A percentile compares a stretch with the other conserved stretches of the same genome.
Conservation (phyloP, 2,329 filamentous ascomycete genomes). For the Pyrenochaeta sp. region DNA sequence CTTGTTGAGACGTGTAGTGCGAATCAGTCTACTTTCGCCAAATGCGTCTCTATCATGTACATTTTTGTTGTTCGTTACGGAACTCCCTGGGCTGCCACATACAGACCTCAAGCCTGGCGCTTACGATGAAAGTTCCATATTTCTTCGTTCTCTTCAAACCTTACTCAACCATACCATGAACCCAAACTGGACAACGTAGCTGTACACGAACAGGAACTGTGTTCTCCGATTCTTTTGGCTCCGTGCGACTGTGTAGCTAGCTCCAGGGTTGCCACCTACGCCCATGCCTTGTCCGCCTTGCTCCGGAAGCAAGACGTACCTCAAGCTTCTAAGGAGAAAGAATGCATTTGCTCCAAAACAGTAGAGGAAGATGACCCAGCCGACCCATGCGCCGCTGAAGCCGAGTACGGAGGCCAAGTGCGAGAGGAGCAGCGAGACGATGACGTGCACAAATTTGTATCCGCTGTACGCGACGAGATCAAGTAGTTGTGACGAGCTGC, state of each 20-base stretch:
- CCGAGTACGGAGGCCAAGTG: conserved; percentile 70
- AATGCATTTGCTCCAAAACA: conserved; percentile 94
- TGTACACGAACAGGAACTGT: conserved; percentile 62
- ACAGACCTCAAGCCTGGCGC: too few relatives aligned
- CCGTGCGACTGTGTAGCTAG: conserved; percentile 76
- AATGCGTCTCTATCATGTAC: too few relatives aligned
- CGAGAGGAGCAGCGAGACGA: conserved; percentile 81
- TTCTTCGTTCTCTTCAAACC: conserved; percentile 21
- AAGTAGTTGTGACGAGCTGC: conserved; percentile 89
- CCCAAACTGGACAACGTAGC: conserved; percentile 89
- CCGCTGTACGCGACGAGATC: conserved; percentile 96
- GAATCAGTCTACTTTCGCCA: too few relatives aligned
- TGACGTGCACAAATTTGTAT: conserved; percentile 98
- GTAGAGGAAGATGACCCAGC: conserved; percentile 89
- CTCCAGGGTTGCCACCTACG: conserved; percentile 48
- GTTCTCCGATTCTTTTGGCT: conserved; percentile 64
- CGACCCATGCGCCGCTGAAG: conserved; percentile 86
- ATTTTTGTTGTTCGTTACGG: too few relatives aligned
- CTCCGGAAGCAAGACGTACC: conserved; percentile 94
- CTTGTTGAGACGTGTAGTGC: too few relatives aligned
- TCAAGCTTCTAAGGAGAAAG: conserved; percentile 91
- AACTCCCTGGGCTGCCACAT: too few relatives aligned
- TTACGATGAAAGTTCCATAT: not conserved
- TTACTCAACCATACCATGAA: conserved; percentile 86
- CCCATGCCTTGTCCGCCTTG: conserved; percentile 32